phyloP scores from a whole-genome alignment of 2,329 filamentous ascomycete genomes.

The Cladosporium sp. region DNA sequence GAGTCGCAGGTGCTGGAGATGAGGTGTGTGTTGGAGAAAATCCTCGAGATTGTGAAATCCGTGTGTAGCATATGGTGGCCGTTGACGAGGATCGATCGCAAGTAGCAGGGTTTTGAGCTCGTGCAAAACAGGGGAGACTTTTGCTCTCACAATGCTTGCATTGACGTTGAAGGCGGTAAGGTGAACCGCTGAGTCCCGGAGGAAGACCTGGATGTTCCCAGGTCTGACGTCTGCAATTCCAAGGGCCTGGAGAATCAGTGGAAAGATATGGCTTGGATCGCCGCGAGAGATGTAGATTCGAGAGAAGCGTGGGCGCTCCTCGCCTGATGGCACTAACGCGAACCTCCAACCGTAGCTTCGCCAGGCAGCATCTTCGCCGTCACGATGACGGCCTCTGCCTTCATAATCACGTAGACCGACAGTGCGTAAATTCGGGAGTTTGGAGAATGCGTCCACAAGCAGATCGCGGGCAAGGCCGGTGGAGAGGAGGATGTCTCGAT shows the following conservation, averaged over 20 bases:
- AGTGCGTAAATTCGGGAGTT: slow-evolving; percentile 52
- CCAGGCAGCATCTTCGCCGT: slow-evolving; percentile 45
- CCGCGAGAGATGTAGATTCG: background rate
- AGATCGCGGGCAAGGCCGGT: slow-evolving; percentile 50
- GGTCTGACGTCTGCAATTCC: slow-evolving; percentile 16
- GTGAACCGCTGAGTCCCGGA: slow-evolving; percentile 12
- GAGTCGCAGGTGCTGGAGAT: slow-evolving; percentile 21
- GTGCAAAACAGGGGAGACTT: background rate
- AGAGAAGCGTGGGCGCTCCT: background rate
- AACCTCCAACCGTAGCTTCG: slow-evolving; percentile 49
- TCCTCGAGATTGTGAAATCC: slow-evolving; percentile 7
- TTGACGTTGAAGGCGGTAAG: background rate
- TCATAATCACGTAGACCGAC: slow-evolving; percentile 59
- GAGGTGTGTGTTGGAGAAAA: slow-evolving; percentile 19
- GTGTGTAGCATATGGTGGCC: no score
- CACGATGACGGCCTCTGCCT: slow-evolving; percentile 47
- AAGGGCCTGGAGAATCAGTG: slow-evolving; percentile 22
- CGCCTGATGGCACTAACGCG: no score
- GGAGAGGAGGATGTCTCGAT: slow-evolving; percentile 23
- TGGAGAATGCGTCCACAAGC: slow-evolving; percentile 53
- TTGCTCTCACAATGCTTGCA: background rate
- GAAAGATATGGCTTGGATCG: slow-evolving; percentile 15
- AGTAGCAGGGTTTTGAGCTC: background rate
- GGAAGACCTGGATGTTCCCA: slow-evolving; percentile 23
- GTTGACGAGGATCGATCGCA: no score